A percentile compares a stretch with the other conserved stretches of the same genome.
phyloP scores from a whole-genome alignment of 768 basidiomycete genomes.

The Pisolithus tinctorius region DNA sequence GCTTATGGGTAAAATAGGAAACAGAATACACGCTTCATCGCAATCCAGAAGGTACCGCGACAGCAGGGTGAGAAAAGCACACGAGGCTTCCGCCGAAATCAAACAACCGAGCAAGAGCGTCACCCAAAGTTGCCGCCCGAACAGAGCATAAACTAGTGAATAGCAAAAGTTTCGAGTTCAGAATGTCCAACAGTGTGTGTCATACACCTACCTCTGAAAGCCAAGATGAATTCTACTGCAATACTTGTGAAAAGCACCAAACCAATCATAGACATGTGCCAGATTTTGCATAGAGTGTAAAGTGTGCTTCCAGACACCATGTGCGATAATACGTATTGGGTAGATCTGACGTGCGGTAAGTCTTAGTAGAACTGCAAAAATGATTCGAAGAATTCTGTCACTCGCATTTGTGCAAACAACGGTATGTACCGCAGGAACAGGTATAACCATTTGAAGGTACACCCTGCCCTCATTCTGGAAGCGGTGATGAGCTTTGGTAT shows the following conservation, averaged over 20 bases:
- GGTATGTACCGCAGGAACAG: constrained; percentile 21
- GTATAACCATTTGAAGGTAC: constrained; percentile 24
- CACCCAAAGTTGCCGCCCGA: neutral
- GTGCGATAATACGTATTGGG: constrained; percentile 3
- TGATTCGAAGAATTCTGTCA: constrained; percentile 4
- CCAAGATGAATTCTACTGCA: neutral
- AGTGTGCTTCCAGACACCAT: neutral
- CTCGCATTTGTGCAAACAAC: constrained; percentile 17
- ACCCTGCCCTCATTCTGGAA: constrained; percentile 18
- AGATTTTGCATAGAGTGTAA: neutral
- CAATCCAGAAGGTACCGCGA: neutral
- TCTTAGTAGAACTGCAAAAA: constrained; percentile 3
- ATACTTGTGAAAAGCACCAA: neutral
- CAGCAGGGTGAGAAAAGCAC: neutral
- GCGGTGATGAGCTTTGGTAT: neutral
- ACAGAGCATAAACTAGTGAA: neutral
- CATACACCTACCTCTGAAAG: neutral
- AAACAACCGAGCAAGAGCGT: neutral
- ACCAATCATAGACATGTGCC: neutral
- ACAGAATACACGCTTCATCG: neutral
- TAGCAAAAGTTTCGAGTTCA: no score
- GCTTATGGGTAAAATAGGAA: neutral
- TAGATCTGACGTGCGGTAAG: neutral
- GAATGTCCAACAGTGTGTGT: neutral
- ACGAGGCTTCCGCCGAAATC: neutral